phyloP scores from a whole-genome alignment of 1,284 basidiomycete species.

The Pascua guehoae region DNA sequence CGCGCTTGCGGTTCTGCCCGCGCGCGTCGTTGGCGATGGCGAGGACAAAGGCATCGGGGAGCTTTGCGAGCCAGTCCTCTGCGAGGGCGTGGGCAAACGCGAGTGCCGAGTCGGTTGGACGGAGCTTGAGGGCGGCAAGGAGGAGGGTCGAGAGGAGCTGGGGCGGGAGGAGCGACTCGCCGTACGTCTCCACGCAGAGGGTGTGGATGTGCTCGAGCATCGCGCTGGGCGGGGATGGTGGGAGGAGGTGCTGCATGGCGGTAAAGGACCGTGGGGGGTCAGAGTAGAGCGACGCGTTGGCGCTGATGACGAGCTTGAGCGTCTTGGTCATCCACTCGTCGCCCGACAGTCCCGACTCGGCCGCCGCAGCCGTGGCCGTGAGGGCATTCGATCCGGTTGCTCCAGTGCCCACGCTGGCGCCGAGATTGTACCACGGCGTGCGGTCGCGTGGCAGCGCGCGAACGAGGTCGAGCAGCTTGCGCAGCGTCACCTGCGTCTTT shows the following conservation, averaged over 20 bases:
- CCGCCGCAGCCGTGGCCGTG: neutral
- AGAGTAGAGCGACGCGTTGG: constrained; percentile 35
- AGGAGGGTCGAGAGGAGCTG: constrained; percentile 38
- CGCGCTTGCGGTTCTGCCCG: constrained; percentile 19
- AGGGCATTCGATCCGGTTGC: neutral
- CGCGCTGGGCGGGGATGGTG: constrained; percentile 26
- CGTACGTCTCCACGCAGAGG: constrained; percentile 21
- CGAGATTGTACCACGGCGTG: constrained; percentile 19
- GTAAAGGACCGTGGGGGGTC: constrained; percentile 29
- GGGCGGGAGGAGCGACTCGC: constrained; percentile 29
- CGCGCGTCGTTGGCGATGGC: constrained; percentile 21
- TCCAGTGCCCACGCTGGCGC: no score
- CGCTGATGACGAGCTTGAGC: constrained; percentile 39
- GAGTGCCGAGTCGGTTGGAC: constrained; percentile 25
- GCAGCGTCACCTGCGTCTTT: constrained; percentile 37
- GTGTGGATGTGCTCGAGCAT: constrained; percentile 26
- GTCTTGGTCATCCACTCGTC: constrained; percentile 41
- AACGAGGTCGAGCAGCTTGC: constrained; percentile 24
- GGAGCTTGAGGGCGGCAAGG: constrained; percentile 39
- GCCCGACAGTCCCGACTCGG: constrained; percentile 2
- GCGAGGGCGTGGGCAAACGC: constrained; percentile 31
- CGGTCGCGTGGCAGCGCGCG: constrained; percentile 10
- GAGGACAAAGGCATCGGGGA: constrained; percentile 33
- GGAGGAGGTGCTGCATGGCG: constrained; percentile 22
- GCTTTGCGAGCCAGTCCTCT: constrained; percentile 35